Conservation (phyloP, 2,329 filamentous ascomycete genomes). For the Neofusicoccum kwambonambiense region DNA sequence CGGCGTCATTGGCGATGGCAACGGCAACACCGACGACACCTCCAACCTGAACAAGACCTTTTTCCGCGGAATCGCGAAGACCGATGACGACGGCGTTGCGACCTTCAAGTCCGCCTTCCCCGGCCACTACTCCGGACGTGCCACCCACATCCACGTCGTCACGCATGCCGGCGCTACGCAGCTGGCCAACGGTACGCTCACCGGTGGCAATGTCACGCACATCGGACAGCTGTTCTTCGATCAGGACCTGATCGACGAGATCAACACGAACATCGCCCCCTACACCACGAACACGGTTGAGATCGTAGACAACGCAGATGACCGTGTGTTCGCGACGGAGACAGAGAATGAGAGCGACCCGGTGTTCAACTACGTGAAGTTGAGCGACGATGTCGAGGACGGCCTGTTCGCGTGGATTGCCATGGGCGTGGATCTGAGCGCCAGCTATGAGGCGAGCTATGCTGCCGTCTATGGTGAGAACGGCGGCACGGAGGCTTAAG, state of each 20-base stretch:
- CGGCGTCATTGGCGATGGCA: constrained; percentile 42
- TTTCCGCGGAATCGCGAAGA: constrained; percentile 49
- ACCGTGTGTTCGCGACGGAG: constrained; percentile 47
- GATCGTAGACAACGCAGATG: constrained; percentile 52
- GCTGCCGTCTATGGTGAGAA: neutral
- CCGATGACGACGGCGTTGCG: constrained; percentile 49
- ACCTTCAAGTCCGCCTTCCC: constrained; percentile 50
- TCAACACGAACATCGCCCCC: constrained; percentile 47
- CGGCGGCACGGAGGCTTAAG: neutral
- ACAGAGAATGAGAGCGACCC: constrained; percentile 51
- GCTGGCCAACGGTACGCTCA: constrained; percentile 52
- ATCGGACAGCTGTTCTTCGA: constrained; percentile 67
- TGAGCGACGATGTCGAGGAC: constrained; percentile 49
- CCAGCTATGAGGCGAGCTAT: neutral
- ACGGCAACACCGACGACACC: constrained; percentile 40
- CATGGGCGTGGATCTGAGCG: neutral
- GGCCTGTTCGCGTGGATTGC: constrained; percentile 34
- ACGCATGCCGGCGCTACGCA: constrained; percentile 40
- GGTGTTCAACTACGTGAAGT: constrained; percentile 57
- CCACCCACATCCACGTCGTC: constrained; percentile 40
- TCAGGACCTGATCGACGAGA: constrained; percentile 53
- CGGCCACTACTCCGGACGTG: constrained; percentile 40
- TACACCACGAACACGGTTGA: constrained; percentile 44
- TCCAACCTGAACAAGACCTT: constrained; percentile 38
- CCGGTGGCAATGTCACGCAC: constrained; percentile 54